These are phyloP conservation scores for Anthostomella pinea DNA, from an alignment of 2,329 filamentous ascomycete species.

Conservation along the genomic window DNA sequence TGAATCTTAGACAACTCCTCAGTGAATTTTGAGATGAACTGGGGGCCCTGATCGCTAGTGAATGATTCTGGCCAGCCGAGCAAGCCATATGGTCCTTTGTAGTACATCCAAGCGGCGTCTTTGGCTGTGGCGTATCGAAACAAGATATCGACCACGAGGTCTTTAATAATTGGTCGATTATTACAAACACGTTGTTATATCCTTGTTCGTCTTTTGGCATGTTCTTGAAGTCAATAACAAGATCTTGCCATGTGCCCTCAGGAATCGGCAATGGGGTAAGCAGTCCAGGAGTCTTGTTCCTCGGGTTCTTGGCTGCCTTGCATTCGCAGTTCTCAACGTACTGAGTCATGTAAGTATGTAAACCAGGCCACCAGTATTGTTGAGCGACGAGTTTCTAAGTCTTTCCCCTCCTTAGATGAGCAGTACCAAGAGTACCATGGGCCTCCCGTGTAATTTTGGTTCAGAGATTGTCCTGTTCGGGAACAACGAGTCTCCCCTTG, in stretches of 20 bases:
- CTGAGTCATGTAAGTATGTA: neutral
- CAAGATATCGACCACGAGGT: too few species aligned
- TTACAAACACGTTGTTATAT: neutral
- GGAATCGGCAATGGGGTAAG: neutral
- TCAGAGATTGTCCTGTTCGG: too few species aligned
- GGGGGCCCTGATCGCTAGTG: neutral
- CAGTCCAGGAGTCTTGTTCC: neutral
- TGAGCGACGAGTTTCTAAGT: neutral
- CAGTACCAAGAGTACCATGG: neutral
- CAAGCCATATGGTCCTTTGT: neutral
- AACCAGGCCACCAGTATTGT: neutral
- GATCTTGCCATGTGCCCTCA: neutral
- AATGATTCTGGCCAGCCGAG: neutral
- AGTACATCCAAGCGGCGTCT: too few species aligned
- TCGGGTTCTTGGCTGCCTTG: neutral
- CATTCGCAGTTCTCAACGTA: neutral
- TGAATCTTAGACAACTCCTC: slow-evolving; percentile 2
- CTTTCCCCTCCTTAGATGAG: neutral
- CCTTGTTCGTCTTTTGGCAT: neutral
- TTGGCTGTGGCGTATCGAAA: too few species aligned
- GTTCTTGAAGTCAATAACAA: neutral
- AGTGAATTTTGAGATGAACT: slow-evolving; percentile 3
- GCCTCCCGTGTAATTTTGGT: too few species aligned
- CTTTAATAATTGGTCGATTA: too few species aligned
- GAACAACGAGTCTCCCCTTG: too few species aligned